Percentiles rank a stretch among this genome's conserved stretches.
Evolutionary conservation across 1,284 basidiomycete genomes (phyloP).

Genomic region (Phlebopus sp.): DNA sequence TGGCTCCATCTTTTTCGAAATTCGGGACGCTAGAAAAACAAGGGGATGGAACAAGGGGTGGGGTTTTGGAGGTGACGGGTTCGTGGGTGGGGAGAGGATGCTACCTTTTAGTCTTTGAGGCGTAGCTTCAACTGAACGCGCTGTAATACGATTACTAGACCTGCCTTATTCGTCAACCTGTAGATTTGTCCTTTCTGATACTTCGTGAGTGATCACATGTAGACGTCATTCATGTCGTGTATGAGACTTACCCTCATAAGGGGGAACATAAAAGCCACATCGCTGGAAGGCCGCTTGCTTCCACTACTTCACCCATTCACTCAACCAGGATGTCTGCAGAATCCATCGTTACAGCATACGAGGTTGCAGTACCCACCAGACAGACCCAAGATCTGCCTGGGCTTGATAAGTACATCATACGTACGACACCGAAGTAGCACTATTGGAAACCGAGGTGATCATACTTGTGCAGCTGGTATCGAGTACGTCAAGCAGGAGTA

Average conservation of each 20-base stretch:
- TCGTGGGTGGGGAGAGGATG: constrained; percentile 29
- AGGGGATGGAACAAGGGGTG: constrained; percentile 30
- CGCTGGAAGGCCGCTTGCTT: neutral
- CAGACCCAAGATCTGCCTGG: constrained; percentile 48
- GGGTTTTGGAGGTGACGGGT: constrained; percentile 30
- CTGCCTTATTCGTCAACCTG: constrained; percentile 5
- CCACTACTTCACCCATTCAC: neutral
- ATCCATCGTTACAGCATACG: constrained; percentile 5
- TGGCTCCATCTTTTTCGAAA: constrained; percentile 30
- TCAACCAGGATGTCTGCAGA: constrained; percentile 1
- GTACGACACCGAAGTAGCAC: constrained; percentile 12
- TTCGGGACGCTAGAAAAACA: constrained; percentile 14
- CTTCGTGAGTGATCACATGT: neutral
- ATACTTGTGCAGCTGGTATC: constrained; percentile 32
- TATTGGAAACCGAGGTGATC: neutral
- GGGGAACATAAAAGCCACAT: neutral
- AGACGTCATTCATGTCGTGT: neutral
- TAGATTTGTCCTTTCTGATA: constrained; percentile 8
- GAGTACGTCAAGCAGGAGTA: constrained; percentile 55
- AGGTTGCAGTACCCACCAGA: constrained; percentile 28
- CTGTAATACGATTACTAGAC: constrained; percentile 1
- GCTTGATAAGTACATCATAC: constrained; percentile 42
- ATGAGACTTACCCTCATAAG: neutral
- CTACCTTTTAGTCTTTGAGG: constrained; percentile 26
- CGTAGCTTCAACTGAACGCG: neutral